phyloP scores from a whole-genome alignment of 192 early-diverging fungal genomes.

The Coemansia sp. region DNA sequence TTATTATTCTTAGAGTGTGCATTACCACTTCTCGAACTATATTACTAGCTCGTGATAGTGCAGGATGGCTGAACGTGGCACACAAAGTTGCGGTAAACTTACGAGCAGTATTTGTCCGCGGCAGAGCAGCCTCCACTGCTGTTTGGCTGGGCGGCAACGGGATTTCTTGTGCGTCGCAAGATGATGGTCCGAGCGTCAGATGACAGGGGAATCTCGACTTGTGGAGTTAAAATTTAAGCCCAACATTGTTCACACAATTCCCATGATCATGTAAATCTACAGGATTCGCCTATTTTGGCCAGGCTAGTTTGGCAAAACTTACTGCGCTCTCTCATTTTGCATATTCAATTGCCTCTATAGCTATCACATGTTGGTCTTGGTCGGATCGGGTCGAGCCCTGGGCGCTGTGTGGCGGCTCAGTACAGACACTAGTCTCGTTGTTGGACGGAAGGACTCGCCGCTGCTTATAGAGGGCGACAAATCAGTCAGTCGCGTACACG shows the following conservation, averaged over 20 bases:
- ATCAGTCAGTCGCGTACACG: conserved; percentile 41
- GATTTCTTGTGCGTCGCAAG: not conserved
- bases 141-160: not conserved
- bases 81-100: not conserved
- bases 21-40: not conserved
- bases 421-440: conserved; percentile 14
- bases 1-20: not conserved
- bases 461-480: conserved; percentile 41
- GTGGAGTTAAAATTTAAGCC: not conserved
- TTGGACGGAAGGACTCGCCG: conserved; percentile 37
- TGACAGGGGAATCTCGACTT: not conserved
- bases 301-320: not conserved
- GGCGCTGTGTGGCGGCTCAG: conserved; percentile 34
- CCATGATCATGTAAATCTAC: not conserved
- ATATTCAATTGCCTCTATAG: not conserved
- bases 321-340: not conserved
- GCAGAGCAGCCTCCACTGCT: not conserved
- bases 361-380: conserved; percentile 33
- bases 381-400: conserved; percentile 29
- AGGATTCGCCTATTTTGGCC: not conserved
- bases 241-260: not conserved
- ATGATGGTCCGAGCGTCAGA: conserved; percentile 4
- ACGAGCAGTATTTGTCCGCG: not conserved
- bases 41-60: conserved; percentile 23
- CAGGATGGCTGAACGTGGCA: not conserved